Percentiles rank a stretch among this genome's conserved stretches.
These are phyloP conservation scores for Rhynchosporium agropyri DNA, from an alignment of 2,329 filamentous ascomycete genomes.

Conservation along the genomic window DNA sequence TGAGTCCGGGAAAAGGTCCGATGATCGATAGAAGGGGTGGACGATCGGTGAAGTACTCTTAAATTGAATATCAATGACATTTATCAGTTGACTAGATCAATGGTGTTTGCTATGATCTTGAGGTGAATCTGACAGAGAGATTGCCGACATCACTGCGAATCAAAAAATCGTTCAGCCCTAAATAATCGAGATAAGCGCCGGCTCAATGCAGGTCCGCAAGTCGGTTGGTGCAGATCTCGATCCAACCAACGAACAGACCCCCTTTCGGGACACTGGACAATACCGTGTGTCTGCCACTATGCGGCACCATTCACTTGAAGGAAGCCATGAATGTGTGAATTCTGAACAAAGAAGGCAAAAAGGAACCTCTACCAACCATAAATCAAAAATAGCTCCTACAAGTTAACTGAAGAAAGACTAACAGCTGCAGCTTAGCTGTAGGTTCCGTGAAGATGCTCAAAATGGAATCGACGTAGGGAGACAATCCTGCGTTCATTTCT, in stretches of 20 bases:
- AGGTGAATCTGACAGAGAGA: not conserved
- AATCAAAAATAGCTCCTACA: too few species aligned
- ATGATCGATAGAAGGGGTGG: too few species aligned
- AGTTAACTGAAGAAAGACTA: too few species aligned
- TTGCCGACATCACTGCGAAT: not conserved
- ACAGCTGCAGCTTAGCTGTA: too few species aligned
- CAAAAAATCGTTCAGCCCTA: not conserved
- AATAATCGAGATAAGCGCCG: conserved; percentile 12
- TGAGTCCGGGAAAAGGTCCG: too few species aligned
- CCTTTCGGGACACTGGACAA: not conserved
- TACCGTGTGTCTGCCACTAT: not conserved
- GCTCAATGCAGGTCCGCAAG: not conserved
- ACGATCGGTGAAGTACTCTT: not conserved
- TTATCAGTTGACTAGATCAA: not conserved
- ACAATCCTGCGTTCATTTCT: too few species aligned
- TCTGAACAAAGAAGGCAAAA: too few species aligned
- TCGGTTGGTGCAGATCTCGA: not conserved
- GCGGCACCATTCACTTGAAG: not conserved
- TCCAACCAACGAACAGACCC: not conserved
- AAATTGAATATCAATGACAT: not conserved
- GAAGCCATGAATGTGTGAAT: not conserved
- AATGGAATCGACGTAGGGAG: not conserved
- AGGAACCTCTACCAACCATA: too few species aligned
- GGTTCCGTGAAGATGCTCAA: too few species aligned
- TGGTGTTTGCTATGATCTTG: not conserved